Base-by-base conservation (phyloP, 371 early-diverging fungal genomes). In the Apophysomyces variabilis region DNA sequence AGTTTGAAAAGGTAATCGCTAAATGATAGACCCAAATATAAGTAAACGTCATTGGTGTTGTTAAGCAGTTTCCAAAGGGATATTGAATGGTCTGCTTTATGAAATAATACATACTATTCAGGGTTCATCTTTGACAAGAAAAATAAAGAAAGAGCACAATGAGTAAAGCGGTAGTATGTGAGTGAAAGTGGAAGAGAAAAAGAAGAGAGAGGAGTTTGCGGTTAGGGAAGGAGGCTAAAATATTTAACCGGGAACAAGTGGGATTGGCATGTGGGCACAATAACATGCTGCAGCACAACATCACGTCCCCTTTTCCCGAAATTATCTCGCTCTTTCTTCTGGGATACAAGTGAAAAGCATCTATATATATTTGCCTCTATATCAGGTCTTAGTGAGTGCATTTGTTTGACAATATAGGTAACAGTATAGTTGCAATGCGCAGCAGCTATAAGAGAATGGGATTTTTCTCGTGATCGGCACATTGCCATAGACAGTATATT, bases 1-100 rank as follows among this genome's bases (percentile, higher is more conserved):
- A 98, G 85, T 75, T 99, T 99, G 80, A 97, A 96, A 3, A 79
- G 69, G 62, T 77, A 82, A 57, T 73, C 73, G 62, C 89, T 90
- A 76, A 26, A 36, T 50, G 54, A 11, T 50, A 50, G 32, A 26
- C 32, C 32, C 32, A 26, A 26, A 26, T 16, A 21, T n/a, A 21
- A 18, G 9, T 50, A 18, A 5, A 4, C 46, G 16, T 5, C 46
- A 12, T 45, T 7, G 13, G 6, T 45, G 13, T 45, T 13, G 8
- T 45, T 13, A n/a, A n/a, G 6, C 16, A n/a, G 6, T 12, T 13
- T 45, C 13, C 46, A 45, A 18, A 26, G 4, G 4, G 21, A 50
- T 50, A 16, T 9, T 50, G 21, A 50, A 5, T 41, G 11, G 13
- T 41, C 41, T 8, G 11, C 41, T 13, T 41, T 41, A 2, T 8